These are phyloP conservation scores for Rubia yunnanensis DNA, from an alignment of 257 asterid genomes.

Conservation along the genomic window DNA sequence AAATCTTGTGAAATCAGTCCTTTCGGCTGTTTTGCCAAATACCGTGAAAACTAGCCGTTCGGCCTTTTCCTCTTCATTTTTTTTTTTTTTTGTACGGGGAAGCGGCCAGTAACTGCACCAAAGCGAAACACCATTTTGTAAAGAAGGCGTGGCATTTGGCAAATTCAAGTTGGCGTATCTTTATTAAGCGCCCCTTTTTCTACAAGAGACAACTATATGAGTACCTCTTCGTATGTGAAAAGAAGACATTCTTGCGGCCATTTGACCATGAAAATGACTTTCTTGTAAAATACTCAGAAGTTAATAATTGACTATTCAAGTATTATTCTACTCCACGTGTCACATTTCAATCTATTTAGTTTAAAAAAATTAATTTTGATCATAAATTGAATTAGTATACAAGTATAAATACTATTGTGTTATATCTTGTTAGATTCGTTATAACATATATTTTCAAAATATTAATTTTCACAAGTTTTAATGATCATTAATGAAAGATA, in stretches of 20 bases:
- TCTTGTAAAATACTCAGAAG: background rate
- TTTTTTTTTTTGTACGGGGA: background rate
- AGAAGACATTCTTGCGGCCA: background rate
- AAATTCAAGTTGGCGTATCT: background rate
- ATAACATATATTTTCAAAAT: too few species aligned
- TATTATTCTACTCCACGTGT: too few species aligned
- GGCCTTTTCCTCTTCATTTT: background rate
- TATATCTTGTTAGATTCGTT: too few species aligned
- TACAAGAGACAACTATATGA: background rate
- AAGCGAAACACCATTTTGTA: background rate
- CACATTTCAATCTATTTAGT: too few species aligned
- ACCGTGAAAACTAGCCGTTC: background rate
- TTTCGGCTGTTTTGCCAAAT: background rate
- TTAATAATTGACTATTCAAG: background rate
- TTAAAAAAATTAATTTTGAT: too few species aligned
- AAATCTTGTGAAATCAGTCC: background rate
- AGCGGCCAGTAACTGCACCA: background rate
- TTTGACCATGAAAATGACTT: background rate
- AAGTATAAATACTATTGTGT: too few species aligned
- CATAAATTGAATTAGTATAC: too few species aligned
- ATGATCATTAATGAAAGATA: too few species aligned
- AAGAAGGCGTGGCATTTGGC: background rate
- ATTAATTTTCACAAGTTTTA: too few species aligned
- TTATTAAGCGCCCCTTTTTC: background rate
- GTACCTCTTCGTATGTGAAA: background rate